Percentiles rank a stretch among this genome's conserved stretches.
These are phyloP conservation scores for Casuarina equisetifolia DNA, from an alignment of 306 rosid species.

Conservation along the genomic window DNA sequence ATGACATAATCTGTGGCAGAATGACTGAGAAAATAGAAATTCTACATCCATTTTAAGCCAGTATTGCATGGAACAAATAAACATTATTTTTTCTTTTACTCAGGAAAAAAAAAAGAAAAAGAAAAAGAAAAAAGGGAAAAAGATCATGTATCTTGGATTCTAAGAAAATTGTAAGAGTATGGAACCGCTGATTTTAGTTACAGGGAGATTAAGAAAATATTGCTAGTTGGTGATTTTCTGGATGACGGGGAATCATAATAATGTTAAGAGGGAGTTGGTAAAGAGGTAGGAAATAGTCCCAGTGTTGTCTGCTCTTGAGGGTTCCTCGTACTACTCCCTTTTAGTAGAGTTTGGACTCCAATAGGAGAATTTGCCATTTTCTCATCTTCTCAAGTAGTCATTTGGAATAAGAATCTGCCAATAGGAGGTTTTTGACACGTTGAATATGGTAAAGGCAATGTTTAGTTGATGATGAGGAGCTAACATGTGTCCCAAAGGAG, in stretches of 20 bases:
- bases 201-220: neutral
- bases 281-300: neutral
- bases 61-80: neutral
- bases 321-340: neutral
- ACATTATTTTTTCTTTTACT: neutral
- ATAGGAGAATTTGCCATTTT: neutral
- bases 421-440: neutral
- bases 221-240: neutral
- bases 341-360: neutral
- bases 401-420: neutral
- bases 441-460: neutral
- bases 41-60: neutral
- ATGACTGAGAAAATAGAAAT: neutral
- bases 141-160: neutral
- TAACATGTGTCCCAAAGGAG: neutral
- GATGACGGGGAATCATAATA: neutral
- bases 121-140: too few species aligned
- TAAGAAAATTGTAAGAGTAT: neutral
- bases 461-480: neutral
- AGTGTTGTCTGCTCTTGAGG: neutral
- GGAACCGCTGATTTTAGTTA: neutral
- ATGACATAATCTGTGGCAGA: neutral
- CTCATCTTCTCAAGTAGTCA: neutral
- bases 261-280: neutral
- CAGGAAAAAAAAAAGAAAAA: neutral